These are phyloP conservation scores for Collybia sordida DNA, from an alignment of 768 basidiomycete genomes.

Conservation along the genomic window DNA sequence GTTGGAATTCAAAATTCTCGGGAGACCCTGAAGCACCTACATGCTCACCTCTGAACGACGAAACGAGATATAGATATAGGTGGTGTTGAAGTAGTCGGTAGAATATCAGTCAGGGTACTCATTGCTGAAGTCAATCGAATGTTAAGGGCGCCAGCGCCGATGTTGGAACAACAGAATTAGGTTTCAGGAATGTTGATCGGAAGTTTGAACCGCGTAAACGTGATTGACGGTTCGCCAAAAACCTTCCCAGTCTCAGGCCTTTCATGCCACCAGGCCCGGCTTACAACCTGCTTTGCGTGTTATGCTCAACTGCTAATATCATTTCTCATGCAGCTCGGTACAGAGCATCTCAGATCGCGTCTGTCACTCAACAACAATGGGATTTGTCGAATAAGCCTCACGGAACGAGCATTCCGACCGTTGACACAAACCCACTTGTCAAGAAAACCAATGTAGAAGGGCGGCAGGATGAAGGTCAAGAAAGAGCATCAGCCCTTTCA, in stretches of 20 bases:
- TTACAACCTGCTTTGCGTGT: constrained; percentile 73
- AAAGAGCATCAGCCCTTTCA: background rate
- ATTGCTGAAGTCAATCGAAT: background rate
- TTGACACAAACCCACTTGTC: background rate
- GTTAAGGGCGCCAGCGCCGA: background rate
- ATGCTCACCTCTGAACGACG: no score
- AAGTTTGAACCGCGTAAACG: background rate
- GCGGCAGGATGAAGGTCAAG: background rate
- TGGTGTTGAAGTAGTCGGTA: no score
- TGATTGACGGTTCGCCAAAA: background rate
- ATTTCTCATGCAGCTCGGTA: constrained; percentile 62
- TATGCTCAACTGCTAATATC: constrained; percentile 59
- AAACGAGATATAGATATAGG: no score
- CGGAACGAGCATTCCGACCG: background rate
- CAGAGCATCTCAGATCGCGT: constrained; percentile 42
- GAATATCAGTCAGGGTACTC: no score
- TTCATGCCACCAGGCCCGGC: constrained; percentile 68
- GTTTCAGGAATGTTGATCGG: no score
- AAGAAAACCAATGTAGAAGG: background rate
- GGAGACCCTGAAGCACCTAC: background rate
- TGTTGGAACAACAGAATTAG: background rate
- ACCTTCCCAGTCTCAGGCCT: background rate
- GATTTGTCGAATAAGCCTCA: background rate
- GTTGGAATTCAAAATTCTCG: background rate
- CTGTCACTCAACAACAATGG: constrained; percentile 7